These are phyloP conservation scores for Xanthoceras sorbifolium DNA, from an alignment of 345 rosid species.

Conservation along the genomic window DNA sequence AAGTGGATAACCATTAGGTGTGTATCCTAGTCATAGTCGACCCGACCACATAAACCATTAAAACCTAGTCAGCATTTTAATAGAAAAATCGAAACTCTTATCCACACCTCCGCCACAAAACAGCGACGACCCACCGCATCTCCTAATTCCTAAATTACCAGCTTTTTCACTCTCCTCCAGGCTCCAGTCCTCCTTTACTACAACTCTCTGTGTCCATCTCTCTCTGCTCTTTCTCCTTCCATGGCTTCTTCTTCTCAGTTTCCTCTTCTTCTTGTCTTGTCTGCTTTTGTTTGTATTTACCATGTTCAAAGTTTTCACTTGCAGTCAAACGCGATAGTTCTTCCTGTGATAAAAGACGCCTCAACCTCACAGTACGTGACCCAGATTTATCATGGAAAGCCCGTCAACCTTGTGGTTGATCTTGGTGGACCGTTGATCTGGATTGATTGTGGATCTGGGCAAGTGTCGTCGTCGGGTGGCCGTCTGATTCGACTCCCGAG, in stretches of 20 bases:
- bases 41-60: neutral
- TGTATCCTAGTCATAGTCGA: neutral
- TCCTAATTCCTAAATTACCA: no score
- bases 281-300: neutral
- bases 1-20: neutral
- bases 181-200: neutral
- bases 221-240: constrained; percentile 6
- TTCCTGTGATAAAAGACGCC: constrained; percentile 56
- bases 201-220: neutral
- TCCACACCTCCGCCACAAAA: neutral
- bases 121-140: neutral
- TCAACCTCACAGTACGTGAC: constrained; percentile 67
- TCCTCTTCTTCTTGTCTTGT: constrained; percentile 28
- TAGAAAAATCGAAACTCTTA: neutral
- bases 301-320: constrained; percentile 27
- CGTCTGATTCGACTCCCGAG: constrained; percentile 32
- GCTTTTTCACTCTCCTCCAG: neutral
- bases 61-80: neutral
- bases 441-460: constrained; percentile 45
- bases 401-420: constrained; percentile 55
- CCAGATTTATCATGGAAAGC: constrained; percentile 37
- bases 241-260: constrained; percentile 37
- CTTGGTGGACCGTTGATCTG: constrained; percentile 56
- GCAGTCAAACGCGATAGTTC: constrained; percentile 18
- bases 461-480: constrained; percentile 21